These are phyloP conservation scores for barley (Hordeum vulgare) DNA, from an alignment of 176 grass and related monocot genomes.

Conservation along the genomic window DNA sequence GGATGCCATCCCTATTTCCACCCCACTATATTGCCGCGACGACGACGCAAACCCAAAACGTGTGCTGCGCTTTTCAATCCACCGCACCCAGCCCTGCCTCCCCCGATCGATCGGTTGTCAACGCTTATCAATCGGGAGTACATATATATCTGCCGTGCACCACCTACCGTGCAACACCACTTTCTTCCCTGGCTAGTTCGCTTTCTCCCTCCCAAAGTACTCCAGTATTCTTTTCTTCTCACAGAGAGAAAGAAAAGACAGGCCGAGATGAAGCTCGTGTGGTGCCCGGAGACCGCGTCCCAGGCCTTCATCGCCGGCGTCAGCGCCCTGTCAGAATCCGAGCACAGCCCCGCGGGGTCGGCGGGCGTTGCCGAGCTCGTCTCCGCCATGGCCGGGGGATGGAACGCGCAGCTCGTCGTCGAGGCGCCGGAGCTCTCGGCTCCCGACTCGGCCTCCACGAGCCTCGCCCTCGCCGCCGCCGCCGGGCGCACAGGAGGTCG, in stretches of 20 bases:
- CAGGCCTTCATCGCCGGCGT: conserved; percentile 65
- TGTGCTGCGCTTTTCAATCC: not conserved
- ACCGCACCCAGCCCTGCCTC: not conserved
- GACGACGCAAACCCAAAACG: not conserved
- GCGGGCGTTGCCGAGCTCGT: conserved; percentile 51
- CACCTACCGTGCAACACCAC: no score
- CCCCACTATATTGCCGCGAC: no score
- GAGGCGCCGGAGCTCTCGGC: conserved; percentile 25
- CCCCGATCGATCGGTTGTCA: not conserved
- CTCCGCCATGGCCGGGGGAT: conserved; percentile 60
- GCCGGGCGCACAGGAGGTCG: conserved; percentile 11
- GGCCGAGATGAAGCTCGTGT: conserved; percentile 36
- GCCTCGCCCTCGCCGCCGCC: conserved; percentile 35
- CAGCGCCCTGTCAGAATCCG: not conserved
- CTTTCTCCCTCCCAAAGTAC: no score
- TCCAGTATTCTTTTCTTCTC: not conserved
- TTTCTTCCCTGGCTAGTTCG: not conserved
- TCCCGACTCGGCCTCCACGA: conserved; percentile 2
- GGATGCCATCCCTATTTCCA: no score
- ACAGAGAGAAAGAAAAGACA: not conserved
- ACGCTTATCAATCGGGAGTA: not conserved
- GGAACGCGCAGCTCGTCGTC: conserved; percentile 69
- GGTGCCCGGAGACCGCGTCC: conserved; percentile 61
- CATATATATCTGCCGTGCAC: no score
- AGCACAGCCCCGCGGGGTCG: not conserved